Conservation (phyloP, 148 eudicot genomes). For the Rhododendron molle region DNA sequence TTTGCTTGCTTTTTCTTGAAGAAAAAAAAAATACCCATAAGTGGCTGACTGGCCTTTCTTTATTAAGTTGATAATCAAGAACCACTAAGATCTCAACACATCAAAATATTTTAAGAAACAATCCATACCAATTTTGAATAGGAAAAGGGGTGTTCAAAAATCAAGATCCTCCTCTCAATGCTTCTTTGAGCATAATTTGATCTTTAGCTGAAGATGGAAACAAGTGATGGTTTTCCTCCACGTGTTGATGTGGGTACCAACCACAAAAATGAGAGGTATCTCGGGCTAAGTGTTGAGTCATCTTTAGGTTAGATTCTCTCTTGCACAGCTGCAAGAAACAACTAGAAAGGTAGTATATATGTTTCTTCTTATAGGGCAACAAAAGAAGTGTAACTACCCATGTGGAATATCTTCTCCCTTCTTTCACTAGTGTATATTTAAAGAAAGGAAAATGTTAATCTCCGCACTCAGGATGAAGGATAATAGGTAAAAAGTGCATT, state of each 20-base stretch:
- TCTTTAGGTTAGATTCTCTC: not conserved
- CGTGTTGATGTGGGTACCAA: slow-evolving; percentile 7
- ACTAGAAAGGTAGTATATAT: not conserved
- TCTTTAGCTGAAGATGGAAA: slow-evolving; percentile 1
- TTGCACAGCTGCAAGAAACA: not conserved
- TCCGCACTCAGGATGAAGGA: too few species aligned
- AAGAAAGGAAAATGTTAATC: not conserved
- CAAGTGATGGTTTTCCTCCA: not conserved
- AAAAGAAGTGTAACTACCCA: not conserved
- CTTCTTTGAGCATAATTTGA: not conserved
- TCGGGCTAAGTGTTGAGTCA: not conserved
- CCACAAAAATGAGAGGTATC: not conserved
- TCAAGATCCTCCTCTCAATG: not conserved
- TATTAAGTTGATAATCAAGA: not conserved
- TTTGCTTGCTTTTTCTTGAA: not conserved
- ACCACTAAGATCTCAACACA: not conserved
- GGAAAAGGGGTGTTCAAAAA: not conserved
- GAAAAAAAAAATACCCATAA: not conserved
- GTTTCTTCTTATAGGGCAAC: not conserved
- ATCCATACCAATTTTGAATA: not conserved
- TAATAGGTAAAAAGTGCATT: not conserved
- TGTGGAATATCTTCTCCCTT: not conserved
- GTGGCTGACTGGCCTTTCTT: not conserved
- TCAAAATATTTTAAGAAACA: too few species aligned
- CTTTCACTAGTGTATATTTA: not conserved